phyloP scores from a whole-genome alignment of 495 filamentous ascomycete species.

The Penicillium manginii region DNA sequence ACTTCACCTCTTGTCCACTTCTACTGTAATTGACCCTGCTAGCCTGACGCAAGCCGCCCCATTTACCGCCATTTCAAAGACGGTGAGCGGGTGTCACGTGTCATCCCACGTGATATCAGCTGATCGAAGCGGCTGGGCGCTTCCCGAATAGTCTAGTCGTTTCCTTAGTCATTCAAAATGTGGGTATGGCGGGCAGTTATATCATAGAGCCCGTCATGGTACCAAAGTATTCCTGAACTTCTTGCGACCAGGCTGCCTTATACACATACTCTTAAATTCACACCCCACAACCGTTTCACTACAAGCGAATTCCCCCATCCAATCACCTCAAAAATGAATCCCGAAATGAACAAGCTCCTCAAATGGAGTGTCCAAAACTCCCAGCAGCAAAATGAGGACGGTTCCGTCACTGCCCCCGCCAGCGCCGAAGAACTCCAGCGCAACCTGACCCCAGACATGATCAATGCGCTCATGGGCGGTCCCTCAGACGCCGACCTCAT shows the following conservation, averaged over 20 bases:
- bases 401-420: conserved; percentile 39
- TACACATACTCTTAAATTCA: background rate
- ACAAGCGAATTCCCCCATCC: background rate
- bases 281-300: no score
- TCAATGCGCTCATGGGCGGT: conserved; percentile 75
- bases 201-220: background rate
- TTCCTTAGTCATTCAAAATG: background rate
- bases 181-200: conserved; percentile 1
- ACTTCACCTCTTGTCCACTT: background rate
- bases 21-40: background rate
- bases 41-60: conserved; percentile 2
- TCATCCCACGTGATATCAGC: conserved; percentile 14
- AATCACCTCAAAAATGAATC: conserved; percentile 49
- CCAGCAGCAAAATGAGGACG: conserved; percentile 34
- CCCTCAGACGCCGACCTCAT: conserved; percentile 90
- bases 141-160: conserved; percentile 27
- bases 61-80: conserved; percentile 28
- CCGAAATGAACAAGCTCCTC: conserved; percentile 75
- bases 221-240: background rate
- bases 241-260: background rate
- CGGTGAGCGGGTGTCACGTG: conserved; percentile 18
- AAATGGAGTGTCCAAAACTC: conserved; percentile 94
- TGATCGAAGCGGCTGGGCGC: conserved; percentile 24
- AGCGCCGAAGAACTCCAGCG: conserved; percentile 43
- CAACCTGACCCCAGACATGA: conserved; percentile 63